phyloP scores from a whole-genome alignment of 495 filamentous ascomycete genomes.

The Aspergillus ellipticus region DNA sequence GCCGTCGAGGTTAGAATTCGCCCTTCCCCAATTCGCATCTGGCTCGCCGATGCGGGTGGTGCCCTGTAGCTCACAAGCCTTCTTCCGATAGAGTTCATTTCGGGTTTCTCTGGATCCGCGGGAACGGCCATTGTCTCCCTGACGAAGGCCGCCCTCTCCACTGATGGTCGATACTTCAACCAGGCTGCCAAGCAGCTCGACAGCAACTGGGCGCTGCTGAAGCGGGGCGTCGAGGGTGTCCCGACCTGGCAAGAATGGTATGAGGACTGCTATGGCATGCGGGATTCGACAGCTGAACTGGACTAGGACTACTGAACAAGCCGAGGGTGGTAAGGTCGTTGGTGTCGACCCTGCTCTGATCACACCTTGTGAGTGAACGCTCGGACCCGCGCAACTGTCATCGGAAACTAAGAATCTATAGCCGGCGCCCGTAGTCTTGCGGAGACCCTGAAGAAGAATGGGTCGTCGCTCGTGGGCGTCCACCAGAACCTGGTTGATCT shows the following conservation, averaged over 20 bases:
- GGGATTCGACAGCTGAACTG: conserved; percentile 19
- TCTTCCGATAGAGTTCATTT: conserved; percentile 66
- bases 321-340: conserved; percentile 78
- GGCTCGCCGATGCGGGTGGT: not conserved
- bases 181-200: conserved; percentile 93
- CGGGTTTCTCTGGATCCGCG: conserved; percentile 92
- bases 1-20: conserved; percentile 63
- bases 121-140: conserved; percentile 86
- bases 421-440: conserved; percentile 79
- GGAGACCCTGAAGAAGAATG: conserved; percentile 83
- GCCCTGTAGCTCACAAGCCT: conserved; percentile 12
- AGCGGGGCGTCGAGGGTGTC: conserved; percentile 88
- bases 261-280: conserved; percentile 3
- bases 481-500: conserved; percentile 80
- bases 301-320: conserved; percentile 69
- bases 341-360: conserved; percentile 91
- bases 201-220: conserved; percentile 85
- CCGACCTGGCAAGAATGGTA: conserved; percentile 99
- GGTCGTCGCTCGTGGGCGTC: conserved; percentile 67
- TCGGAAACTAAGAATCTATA: conserved; percentile 24
- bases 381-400: not conserved
- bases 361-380: conserved; percentile 56
- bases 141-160: conserved; percentile 85
- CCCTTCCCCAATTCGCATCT: not conserved
- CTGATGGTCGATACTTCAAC: conserved; percentile 98